Base-by-base conservation (phyloP, 2,329 filamentous ascomycete species). In the Fusarium pilosicola region DNA sequence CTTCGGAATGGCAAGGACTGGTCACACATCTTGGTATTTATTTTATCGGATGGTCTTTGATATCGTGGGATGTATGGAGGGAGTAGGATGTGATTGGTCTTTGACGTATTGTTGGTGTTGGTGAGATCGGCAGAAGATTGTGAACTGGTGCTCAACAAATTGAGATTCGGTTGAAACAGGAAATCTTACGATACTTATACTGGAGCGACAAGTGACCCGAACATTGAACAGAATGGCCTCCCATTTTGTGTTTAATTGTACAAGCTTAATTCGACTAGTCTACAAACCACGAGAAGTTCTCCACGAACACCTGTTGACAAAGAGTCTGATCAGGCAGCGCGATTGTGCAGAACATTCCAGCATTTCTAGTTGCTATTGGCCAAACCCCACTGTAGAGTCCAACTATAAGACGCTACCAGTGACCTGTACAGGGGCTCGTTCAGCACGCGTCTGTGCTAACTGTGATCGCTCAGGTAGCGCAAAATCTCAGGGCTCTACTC, bases 171-270 rank as follows among this genome's bases (percentile, higher is more conserved):
- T 5, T 20, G 8, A 20, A 10, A 11, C 5, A 8, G 15, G 5
- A 44, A 44, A 9, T 46, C 24, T 20, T 46, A 10, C 12, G 6
- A 10, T 28, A 22, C 22, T 28, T 46, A 46, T 46, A 46, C 9
- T 1, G 3, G 13, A 28, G 13, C 11, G 11, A 26, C 7, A 44
- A 12, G n/a, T 24, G 15, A 44, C 1, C 10, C 15, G n/a, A 24
- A 24, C 8, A 20, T 20, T 28, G 18, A 46, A 46, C 44, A 15
- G 2, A 26, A 14, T 20, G 12, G 44, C 8, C 7, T 7, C 12
- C 0, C 10, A 5, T 1, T 1, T 1, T 34, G 5, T 30, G 10
- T 4, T 17, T 7, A 1, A 26, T 26, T 3, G 7, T 20, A 1
- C 7, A 12, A 7, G 28, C 10, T 17, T 10, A 12, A 17, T 10